Evolutionary conservation across 2,329 filamentous ascomycete species (phyloP), one percentile per base, ranked within the genome.

Genomic region (Aschersonia sp.): DNA sequence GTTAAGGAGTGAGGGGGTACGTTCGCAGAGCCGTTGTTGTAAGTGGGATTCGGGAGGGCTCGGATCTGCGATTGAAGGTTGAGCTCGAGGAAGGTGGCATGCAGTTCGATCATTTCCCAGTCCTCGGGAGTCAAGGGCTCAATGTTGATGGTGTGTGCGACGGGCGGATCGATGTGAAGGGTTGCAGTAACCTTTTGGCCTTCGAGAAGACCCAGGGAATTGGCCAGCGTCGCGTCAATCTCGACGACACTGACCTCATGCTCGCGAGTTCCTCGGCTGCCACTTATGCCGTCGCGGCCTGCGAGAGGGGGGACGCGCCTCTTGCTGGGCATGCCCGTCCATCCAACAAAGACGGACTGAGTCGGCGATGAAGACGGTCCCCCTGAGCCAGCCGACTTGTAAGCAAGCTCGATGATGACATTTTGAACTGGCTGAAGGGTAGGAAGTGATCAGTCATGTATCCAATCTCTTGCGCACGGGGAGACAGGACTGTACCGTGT

Each of bases 81-180:
- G 54, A 96, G 73, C 61, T 98, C 92, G 46, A 98, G 72, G 60
- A 97, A 98, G 12, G 84, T 92, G 5, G 92, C 92, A 68, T 98
- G 92, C 2, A 98, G 72, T 65, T 98, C 92, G 57, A 98, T 97
- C 58, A 97, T 94, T 66, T 98, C 92, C 92, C 92, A 98, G 62
- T 98, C 92, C 50, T 94, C 87, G 1, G 90, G 81, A 0, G 92
- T 97, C 57, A 97, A 68, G 35, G 92, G 92, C 63, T 98, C 94
- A 56, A 98, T 97, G 61, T 96, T 88, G 64, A 98, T 84, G 2
- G 89, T 97, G 63, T 96, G 87, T 45, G 88, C 87, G 53, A 92
- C 69, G 2, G 89, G 88, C 45, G 90, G 90, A 61, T 98, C 88
- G 53, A 96, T 68, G 63, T 98, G 92, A 53, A 98, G 73, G 37